Evolutionary conservation across 495 filamentous ascomycete species (phyloP), one percentile per base, ranked within the genome.

Genomic region (Annulohypoxylon stygium): DNA sequence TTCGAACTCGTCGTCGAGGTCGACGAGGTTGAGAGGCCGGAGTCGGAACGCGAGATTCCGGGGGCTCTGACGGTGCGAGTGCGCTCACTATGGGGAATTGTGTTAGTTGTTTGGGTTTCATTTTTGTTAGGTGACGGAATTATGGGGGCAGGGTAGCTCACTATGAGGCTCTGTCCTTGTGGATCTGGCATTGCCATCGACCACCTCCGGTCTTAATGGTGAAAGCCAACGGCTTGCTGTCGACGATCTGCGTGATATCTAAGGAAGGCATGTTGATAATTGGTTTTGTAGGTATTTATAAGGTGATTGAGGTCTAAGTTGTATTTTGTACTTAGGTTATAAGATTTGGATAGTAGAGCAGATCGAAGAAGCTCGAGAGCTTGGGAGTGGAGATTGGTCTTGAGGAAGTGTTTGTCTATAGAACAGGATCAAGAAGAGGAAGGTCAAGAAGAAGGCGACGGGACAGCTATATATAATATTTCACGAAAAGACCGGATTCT

Each of bases 111-210:
- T 71, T 26, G 70, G 9, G 36, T 9, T 10, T 1, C 14, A 11
- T 43, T 43, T 43, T 43, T 75, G 62, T 73, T 53, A 34, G 11
- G 43, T 53, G 14, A 34, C 14, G 5, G 30, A 57, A 37, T n/a
- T 10, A 9, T 37, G 26, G 33, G n/a, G n/a, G 12, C 30, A 16
- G 53, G 33, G n/a, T 14, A 25, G 37, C 81, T 78, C 79, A 86
- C 83, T 82, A 81, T 57, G 80, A 69, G 55, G 78, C 75, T 51
- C 83, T 80, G 74, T 84, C 81, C 37, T 54, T 70, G 71, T 83
- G 74, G 9, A 86, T 58, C 25, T 77, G 80, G 76, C 82, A 83
- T 45, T 78, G 53, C 79, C 81, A 86, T 68, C 75, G 78, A 50
- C 75, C 76, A 34, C 60, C 58, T 51, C 78, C 78, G 4, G 83